These are phyloP conservation scores for Aspergillus texensis DNA, from an alignment of 2,329 filamentous ascomycete species.

Conservation along the genomic window DNA sequence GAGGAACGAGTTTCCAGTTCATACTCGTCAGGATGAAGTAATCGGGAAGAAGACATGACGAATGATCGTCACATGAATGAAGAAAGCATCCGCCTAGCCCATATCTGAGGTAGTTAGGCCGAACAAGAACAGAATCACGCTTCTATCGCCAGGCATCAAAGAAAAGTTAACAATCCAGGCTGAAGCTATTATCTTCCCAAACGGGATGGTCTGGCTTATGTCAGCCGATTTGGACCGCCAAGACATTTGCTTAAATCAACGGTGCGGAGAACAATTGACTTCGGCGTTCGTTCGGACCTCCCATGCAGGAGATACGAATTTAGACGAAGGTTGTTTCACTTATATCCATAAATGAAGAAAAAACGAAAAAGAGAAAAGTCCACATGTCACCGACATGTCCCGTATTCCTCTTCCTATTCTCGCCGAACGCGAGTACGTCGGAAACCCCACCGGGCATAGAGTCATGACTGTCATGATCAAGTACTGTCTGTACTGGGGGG, in stretches of 20 bases:
- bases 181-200: conserved; percentile 1
- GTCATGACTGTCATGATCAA: conserved; percentile 9
- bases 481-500: neutral
- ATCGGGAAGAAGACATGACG: conserved; percentile 41
- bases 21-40: conserved; percentile 46
- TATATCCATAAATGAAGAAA: neutral
- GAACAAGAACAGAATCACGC: conserved; percentile 2
- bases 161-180: neutral
- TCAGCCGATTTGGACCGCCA: conserved; percentile 5
- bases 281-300: neutral
- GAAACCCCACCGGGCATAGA: conserved; percentile 2
- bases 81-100: conserved; percentile 13
- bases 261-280: neutral
- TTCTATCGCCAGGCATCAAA: neutral
- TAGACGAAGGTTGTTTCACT: neutral
- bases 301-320: neutral
- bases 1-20: conserved; percentile 45
- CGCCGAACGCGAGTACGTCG: conserved; percentile 1
- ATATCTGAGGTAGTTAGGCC: conserved; percentile 18
- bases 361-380: neutral
- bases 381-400: neutral
- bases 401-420: neutral
- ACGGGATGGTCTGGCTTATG: conserved; percentile 4
- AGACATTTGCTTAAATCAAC: neutral
- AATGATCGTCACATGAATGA: conserved; percentile 16